Percentiles rank a stretch among this genome's conserved stretches.
phyloP scores from a whole-genome alignment of 179 eudicot genomes.

The Silene vulgaris region DNA sequence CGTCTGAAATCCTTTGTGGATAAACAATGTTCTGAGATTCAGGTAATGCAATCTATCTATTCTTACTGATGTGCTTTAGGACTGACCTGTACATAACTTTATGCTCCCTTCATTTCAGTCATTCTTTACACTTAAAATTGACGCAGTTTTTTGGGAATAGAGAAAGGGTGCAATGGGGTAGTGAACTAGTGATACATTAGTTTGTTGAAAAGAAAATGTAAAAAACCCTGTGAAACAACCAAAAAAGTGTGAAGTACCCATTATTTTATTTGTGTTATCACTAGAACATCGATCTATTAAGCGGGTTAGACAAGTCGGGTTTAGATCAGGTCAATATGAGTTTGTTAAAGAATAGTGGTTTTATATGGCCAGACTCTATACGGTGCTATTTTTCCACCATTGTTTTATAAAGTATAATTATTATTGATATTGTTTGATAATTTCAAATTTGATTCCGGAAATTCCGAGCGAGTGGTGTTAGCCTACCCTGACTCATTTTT shows the following conservation, averaged over 20 bases:
- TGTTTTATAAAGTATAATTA: background rate
- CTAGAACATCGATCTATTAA: background rate
- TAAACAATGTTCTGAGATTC: conserved; percentile 89
- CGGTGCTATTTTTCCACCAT: background rate
- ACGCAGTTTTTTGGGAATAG: background rate
- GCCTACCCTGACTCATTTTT: too few relatives aligned
- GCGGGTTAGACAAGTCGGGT: background rate
- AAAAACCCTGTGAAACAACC: too few relatives aligned
- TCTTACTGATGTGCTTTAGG: background rate
- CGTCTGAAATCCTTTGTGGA: conserved; percentile 74
- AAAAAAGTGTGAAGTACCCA: background rate
- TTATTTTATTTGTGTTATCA: background rate
- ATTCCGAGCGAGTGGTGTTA: background rate
- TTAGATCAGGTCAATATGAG: background rate
- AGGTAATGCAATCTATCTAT: conserved; percentile 44
- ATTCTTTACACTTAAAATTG: background rate
- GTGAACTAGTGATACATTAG: background rate
- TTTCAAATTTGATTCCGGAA: conserved; percentile 3
- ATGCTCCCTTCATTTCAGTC: background rate
- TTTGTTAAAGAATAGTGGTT: background rate
- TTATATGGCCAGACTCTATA: background rate
- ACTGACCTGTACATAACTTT: background rate
- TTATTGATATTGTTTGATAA: background rate
- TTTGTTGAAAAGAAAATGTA: background rate
- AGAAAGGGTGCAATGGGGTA: background rate